phyloP scores from a whole-genome alignment of 2,329 filamentous ascomycete species.

The Claviceps paspali region DNA sequence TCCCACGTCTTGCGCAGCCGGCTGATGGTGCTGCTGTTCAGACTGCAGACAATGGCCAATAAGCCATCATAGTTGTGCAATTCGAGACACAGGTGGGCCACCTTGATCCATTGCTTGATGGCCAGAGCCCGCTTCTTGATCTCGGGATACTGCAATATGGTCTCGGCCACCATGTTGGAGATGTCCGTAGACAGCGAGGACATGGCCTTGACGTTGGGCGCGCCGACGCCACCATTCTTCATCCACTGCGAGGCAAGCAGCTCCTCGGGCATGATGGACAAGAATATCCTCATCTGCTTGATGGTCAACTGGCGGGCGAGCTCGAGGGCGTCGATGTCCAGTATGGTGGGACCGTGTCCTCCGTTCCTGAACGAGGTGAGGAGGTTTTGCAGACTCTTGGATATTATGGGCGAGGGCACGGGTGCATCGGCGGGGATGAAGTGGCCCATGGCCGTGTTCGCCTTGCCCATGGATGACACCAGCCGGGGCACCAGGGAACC shows the following conservation, averaged over 20 bases:
- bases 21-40: conserved; percentile 83
- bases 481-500: conserved; percentile 68
- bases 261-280: conserved; percentile 81
- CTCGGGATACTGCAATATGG: conserved; percentile 76
- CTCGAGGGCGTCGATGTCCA: conserved; percentile 86
- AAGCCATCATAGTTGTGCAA: conserved; percentile 92
- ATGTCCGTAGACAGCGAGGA: conserved; percentile 83
- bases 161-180: conserved; percentile 84
- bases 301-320: conserved; percentile 83
- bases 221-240: conserved; percentile 65
- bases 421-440: conserved; percentile 58
- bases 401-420: conserved; percentile 53
- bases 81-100: conserved; percentile 71
- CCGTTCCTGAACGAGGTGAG: conserved; percentile 63
- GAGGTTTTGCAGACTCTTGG: conserved; percentile 59
- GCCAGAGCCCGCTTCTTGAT: conserved; percentile 78
- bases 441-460: conserved; percentile 57
- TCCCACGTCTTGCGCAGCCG: conserved; percentile 91
- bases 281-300: conserved; percentile 84
- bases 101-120: conserved; percentile 98
- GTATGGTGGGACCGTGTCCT: conserved; percentile 52
- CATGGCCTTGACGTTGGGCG: conserved; percentile 88
- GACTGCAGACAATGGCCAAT: conserved; percentile 90
- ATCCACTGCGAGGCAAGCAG: conserved; percentile 87
- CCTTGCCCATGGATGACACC: conserved; percentile 78